Base-by-base conservation (phyloP, 352 stramenopile species). In the Aphanomyces invadans region DNA sequence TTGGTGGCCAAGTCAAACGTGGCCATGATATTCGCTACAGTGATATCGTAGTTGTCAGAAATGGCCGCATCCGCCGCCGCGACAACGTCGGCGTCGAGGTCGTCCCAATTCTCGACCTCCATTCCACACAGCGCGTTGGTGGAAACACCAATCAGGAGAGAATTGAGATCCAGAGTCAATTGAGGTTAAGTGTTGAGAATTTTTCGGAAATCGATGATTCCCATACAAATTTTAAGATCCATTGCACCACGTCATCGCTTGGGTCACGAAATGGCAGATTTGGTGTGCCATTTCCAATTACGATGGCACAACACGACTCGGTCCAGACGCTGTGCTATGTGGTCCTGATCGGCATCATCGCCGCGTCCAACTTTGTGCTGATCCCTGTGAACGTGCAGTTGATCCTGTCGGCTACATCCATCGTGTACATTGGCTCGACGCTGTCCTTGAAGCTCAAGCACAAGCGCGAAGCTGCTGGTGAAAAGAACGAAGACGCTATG, bases 1-100 rank as follows among this genome's bases (percentile, higher is more conserved):
- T 81, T 85, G 31, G 96, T 91, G 26, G 84, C 78, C 28, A 99
- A 79, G 65, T 98, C 97, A 15, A 95, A 81, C 32, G 91, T 96
- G 3, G 81, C 82, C 32, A 97, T 87, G 15, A 98, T 77, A 67
- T 98, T 98, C 31, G 72, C 73, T 54, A 89, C 74, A 19, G 61
- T 67, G 48, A 89, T 57, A 4, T 57, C 11, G 49, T 57, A 57
- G 5, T 29, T 38, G 25, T 52, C 44, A 23, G 44, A n/a, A 19
- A 25, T 52, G 9, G 44, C 44, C 4, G 44, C 44, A 25, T 52
- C 44, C 44, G 12, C 44, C 9, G 12, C 44, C 44, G 44, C 44
- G 7, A 21, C 44, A 4, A 26, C 44, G 44, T 52, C 44, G 9
- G 12, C 44, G 44, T 52, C 44, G 44, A 54, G 26, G 46, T 54